Conservation (phyloP, 2,329 filamentous ascomycete species). For the Cadophora sp. region DNA sequence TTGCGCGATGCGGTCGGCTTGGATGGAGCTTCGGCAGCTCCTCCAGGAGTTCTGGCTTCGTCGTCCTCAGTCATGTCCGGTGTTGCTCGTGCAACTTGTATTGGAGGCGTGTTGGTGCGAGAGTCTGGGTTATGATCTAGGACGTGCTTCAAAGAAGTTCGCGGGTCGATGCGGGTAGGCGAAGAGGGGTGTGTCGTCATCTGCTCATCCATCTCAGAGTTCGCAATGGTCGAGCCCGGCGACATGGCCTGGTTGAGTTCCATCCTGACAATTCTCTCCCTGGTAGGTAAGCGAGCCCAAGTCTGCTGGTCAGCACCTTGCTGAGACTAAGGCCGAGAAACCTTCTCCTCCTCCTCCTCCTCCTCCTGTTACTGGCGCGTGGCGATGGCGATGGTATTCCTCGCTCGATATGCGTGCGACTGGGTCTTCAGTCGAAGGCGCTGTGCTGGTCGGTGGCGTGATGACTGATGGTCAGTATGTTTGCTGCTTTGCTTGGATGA, state of each 20-base stretch:
- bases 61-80: conserved; percentile 44
- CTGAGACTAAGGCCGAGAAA: too few species aligned
- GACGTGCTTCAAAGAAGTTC: conserved; percentile 40
- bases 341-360: too few species aligned
- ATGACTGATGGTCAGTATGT: not conserved
- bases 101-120: conserved; percentile 34
- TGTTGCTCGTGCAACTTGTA: conserved; percentile 23
- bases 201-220: conserved; percentile 43
- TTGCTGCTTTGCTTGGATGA: not conserved
- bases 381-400: not conserved
- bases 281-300: not conserved
- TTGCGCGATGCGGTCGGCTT: conserved; percentile 31
- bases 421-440: not conserved
- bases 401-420: not conserved
- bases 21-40: conserved; percentile 23
- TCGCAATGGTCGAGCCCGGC: conserved; percentile 42
- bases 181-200: conserved; percentile 38
- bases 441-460: not conserved
- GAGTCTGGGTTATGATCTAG: conserved; percentile 36
- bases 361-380: too few species aligned
- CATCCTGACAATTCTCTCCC: conserved; percentile 4
- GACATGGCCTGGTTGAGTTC: conserved; percentile 16
- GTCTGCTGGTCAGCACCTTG: not conserved
- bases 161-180: conserved; percentile 39
- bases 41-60: conserved; percentile 38